Conservation (phyloP, 768 basidiomycete genomes). For the Suillus lakei region DNA sequence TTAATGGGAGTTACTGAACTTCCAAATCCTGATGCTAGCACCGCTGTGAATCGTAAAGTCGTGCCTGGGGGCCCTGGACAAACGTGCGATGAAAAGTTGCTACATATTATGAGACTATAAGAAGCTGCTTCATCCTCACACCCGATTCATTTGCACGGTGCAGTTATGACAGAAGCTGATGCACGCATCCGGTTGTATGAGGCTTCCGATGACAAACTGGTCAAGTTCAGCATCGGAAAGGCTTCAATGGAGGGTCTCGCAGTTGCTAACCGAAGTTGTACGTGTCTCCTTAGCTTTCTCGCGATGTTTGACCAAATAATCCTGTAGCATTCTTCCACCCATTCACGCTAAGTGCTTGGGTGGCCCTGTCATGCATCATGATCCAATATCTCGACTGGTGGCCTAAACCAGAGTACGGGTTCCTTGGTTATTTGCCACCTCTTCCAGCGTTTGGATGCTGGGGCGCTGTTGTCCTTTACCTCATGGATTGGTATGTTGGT, state of each 20-base stretch:
- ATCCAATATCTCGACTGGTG: slow-evolving; percentile 69
- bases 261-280: slow-evolving; percentile 66
- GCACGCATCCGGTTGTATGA: slow-evolving; percentile 60
- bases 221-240: slow-evolving; percentile 69
- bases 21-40: not conserved
- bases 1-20: not conserved
- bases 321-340: slow-evolving; percentile 60
- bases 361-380: slow-evolving; percentile 60
- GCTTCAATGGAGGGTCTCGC: slow-evolving; percentile 70
- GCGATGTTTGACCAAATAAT: not conserved
- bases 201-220: slow-evolving; percentile 57
- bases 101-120: not conserved
- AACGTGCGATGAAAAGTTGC: slow-evolving; percentile 14
- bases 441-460: slow-evolving; percentile 70
- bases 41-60: not conserved
- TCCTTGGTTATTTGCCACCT: slow-evolving; percentile 57
- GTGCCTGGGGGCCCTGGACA: slow-evolving; percentile 5
- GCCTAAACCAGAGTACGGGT: slow-evolving; percentile 54
- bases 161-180: slow-evolving; percentile 43
- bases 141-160: not conserved
- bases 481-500: slow-evolving; percentile 66
- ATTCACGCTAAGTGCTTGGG: slow-evolving; percentile 63
- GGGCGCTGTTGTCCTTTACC: slow-evolving; percentile 67
- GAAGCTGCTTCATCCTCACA: not conserved
- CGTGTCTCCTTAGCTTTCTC: slow-evolving; percentile 17